These are phyloP conservation scores for Teunomyces cretensis DNA, from an alignment of 805 yeast genomes.

Conservation along the genomic window DNA sequence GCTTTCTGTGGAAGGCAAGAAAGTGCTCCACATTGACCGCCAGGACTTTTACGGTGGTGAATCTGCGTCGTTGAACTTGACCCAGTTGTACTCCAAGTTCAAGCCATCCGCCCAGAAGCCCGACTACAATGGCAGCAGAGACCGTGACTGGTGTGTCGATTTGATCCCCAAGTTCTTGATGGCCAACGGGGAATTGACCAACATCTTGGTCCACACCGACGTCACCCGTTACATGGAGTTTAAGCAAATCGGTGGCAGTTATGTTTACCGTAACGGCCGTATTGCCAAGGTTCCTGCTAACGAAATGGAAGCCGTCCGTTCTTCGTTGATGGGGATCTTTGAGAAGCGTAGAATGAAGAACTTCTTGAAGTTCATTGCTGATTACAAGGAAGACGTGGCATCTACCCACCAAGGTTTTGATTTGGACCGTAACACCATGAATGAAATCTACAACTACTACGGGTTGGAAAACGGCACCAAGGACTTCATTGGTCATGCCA, in stretches of 20 bases:
- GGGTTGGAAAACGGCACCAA: slow-evolving; percentile 92
- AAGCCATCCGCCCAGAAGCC: slow-evolving; percentile 72
- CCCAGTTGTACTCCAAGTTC: slow-evolving; percentile 74
- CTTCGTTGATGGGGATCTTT: slow-evolving; percentile 92
- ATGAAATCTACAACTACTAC: slow-evolving; percentile 82
- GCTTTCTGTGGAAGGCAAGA: slow-evolving; percentile 96
- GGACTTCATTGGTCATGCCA: slow-evolving; percentile 97
- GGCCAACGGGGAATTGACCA: slow-evolving; percentile 97
- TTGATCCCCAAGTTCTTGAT: slow-evolving; percentile 93
- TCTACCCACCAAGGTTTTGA: slow-evolving; percentile 84
- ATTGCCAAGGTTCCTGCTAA: slow-evolving; percentile 95
- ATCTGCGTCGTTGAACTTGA: slow-evolving; percentile 77
- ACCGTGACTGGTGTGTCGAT: slow-evolving; percentile 97
- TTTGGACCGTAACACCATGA: slow-evolving; percentile 86
- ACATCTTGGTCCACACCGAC: slow-evolving; percentile 91
- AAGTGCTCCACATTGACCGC: slow-evolving; percentile 92
- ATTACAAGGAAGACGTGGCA: slow-evolving; percentile 73
- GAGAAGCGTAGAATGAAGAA: slow-evolving; percentile 94
- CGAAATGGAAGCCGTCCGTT: slow-evolving; percentile 85
- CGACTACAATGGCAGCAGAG: slow-evolving; percentile 75
- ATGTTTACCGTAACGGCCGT: slow-evolving; percentile 84
- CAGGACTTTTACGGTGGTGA: slow-evolving; percentile 97
- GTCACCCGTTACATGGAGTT: slow-evolving; percentile 95
- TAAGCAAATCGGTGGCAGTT: slow-evolving; percentile 94
- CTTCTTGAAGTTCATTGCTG: slow-evolving; percentile 84